phyloP scores from a whole-genome alignment of 1,284 basidiomycete species.

The Irpex sp. region DNA sequence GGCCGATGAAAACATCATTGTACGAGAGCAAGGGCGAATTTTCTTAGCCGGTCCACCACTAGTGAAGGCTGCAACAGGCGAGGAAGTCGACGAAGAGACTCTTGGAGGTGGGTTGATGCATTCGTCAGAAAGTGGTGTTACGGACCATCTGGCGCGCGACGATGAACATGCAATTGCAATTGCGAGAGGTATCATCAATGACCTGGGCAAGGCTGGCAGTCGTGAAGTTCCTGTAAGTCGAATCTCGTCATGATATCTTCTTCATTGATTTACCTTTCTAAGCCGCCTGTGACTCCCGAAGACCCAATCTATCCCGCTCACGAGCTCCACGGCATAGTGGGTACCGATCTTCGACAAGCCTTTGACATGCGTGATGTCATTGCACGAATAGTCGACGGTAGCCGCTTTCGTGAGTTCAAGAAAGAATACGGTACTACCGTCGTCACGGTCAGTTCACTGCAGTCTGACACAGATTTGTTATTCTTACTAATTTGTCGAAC shows the following conservation, averaged over 20 bases:
- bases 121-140: conserved; percentile 89
- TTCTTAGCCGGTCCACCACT: conserved; percentile 96
- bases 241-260: too few species aligned
- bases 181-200: conserved; percentile 77
- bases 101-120: conserved; percentile 94
- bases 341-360: conserved; percentile 80
- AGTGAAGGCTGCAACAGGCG: conserved; percentile 93
- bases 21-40: conserved; percentile 89
- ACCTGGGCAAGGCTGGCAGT: conserved; percentile 66
- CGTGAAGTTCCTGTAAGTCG: conserved; percentile 42
- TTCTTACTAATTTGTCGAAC: background rate
- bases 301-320: conserved; percentile 76
- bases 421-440: conserved; percentile 90
- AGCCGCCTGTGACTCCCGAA: conserved; percentile 61
- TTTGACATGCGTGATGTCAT: conserved; percentile 96
- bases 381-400: conserved; percentile 87
- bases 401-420: conserved; percentile 93
- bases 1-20: conserved; percentile 96
- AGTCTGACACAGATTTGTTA: background rate
- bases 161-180: conserved; percentile 89
- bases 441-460: conserved; percentile 62
- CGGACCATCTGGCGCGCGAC: conserved; percentile 86
- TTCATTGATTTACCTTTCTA: background rate
- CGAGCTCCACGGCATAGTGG: conserved; percentile 90
- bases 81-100: conserved; percentile 90